These are phyloP conservation scores for Withania somnifera DNA, from an alignment of 305 asterid genomes.

Conservation along the genomic window DNA sequence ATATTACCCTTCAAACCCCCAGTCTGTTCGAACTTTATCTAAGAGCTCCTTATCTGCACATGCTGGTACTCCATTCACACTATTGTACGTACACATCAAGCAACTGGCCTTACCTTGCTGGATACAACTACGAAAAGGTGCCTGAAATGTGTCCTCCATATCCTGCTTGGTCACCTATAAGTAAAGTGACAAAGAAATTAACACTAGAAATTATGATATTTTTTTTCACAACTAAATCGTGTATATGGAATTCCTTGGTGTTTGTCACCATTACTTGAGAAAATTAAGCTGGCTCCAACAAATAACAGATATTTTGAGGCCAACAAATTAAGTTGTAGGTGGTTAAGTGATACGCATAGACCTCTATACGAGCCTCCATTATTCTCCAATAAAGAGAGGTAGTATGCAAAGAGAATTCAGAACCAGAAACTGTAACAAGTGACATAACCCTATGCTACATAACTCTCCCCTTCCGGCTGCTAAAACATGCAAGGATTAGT, in stretches of 20 bases:
- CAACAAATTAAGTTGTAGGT: background rate
- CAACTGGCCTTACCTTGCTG: conserved; percentile 79
- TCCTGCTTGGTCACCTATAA: conserved; percentile 68
- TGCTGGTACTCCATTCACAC: conserved; percentile 78
- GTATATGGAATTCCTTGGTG: background rate
- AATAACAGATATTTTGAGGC: background rate
- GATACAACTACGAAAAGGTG: conserved; percentile 76
- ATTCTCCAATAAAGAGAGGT: background rate
- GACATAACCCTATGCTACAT: background rate
- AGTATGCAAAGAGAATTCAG: background rate
- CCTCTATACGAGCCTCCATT: background rate
- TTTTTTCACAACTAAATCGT: background rate
- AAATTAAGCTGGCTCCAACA: background rate
- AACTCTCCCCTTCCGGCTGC: background rate
- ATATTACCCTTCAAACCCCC: conserved; percentile 81
- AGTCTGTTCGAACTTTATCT: conserved; percentile 61
- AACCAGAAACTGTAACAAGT: background rate
- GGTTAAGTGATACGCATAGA: background rate
- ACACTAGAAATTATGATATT: background rate
- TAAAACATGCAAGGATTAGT: background rate
- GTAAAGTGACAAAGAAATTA: background rate
- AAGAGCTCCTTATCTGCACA: conserved; percentile 65
- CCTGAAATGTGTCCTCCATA: conserved; percentile 78
- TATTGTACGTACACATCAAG: conserved; percentile 86
- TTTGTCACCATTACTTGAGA: background rate